phyloP scores from a whole-genome alignment of 148 eudicot genomes.

The Selenicereus undatus region DNA sequence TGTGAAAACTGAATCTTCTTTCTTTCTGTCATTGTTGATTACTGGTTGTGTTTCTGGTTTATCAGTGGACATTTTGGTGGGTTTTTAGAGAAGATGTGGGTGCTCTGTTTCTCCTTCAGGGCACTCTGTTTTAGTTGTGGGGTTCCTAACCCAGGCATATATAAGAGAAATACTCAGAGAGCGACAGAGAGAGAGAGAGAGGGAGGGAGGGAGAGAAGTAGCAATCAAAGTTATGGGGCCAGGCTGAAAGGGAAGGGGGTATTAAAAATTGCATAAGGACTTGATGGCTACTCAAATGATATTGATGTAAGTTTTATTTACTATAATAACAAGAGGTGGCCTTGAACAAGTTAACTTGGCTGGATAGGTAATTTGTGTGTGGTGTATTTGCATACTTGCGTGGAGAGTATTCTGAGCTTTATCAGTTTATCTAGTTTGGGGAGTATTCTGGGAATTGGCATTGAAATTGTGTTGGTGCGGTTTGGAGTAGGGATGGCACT shows the following conservation, averaged over 20 bases:
- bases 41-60: not conserved
- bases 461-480: too few relatives aligned
- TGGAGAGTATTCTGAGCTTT: too few relatives aligned
- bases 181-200: not conserved
- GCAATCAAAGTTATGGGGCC: not conserved
- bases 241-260: not conserved
- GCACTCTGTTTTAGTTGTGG: not conserved
- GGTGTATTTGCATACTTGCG: too few relatives aligned
- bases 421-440: too few relatives aligned
- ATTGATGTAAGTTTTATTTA: not conserved
- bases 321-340: not conserved
- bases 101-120: not conserved
- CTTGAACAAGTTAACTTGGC: not conserved
- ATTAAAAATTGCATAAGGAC: not conserved
- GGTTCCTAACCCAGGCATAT: not conserved
- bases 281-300: not conserved
- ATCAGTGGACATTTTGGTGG: slow-evolving; percentile 11
- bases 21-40: slow-evolving; percentile 8
- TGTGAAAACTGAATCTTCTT: slow-evolving; percentile 3
- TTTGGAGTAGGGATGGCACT: too few relatives aligned
- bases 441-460: too few relatives aligned
- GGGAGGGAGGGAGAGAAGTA: not conserved
- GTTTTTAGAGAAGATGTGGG: not conserved
- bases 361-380: not conserved
- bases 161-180: too few relatives aligned